phyloP scores from a whole-genome alignment of 306 rosid genomes.

The Canavalia gladiata region DNA sequence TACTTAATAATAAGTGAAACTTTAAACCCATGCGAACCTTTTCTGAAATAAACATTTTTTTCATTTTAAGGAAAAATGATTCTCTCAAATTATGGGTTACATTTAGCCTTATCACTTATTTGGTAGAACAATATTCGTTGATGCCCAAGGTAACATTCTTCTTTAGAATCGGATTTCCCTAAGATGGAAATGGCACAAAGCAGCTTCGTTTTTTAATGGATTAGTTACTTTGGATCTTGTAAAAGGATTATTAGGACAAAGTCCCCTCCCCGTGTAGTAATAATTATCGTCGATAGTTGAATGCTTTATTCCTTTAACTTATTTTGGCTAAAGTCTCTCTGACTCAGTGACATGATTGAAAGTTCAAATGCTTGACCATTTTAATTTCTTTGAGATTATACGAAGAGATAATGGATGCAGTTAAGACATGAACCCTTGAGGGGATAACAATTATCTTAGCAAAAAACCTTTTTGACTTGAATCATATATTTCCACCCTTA shows the following conservation, averaged over 20 bases:
- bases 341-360: neutral
- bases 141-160: neutral
- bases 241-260: conserved; percentile 43
- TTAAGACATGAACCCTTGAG: conserved; percentile 38
- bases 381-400: conserved; percentile 23
- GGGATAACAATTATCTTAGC: conserved; percentile 32
- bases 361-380: conserved; percentile 10
- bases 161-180: neutral
- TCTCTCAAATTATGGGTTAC: neutral
- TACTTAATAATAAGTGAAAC: neutral
- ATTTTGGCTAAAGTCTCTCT: conserved; percentile 34
- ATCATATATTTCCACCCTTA: neutral
- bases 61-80: neutral
- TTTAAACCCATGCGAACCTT: neutral
- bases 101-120: neutral
- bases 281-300: neutral
- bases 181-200: conserved; percentile 19
- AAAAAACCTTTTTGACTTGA: conserved; percentile 11
- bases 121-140: neutral
- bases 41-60: neutral
- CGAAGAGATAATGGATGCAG: conserved; percentile 46
- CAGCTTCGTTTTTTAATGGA: neutral
- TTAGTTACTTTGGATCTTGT: conserved; percentile 9
- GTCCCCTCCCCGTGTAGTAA: neutral
- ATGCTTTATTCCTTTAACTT: conserved; percentile 40